These are phyloP conservation scores for Trypanosoma cruzi DNA, from an alignment of 208 protist species.

Conservation along the genomic window DNA sequence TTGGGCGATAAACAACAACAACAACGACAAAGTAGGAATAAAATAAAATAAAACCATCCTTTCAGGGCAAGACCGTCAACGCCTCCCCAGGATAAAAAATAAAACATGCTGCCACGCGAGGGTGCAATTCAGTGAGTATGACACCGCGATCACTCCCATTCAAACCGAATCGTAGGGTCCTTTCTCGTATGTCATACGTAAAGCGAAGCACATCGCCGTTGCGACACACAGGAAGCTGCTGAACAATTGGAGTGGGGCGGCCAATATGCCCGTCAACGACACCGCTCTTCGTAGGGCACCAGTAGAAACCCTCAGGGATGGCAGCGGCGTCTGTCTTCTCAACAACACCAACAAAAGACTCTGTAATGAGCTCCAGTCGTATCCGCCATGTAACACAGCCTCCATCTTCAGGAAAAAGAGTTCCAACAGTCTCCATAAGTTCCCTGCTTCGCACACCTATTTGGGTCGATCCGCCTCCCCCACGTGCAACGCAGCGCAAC, in stretches of 20 bases:
- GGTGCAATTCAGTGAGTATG: slow-evolving; percentile 53
- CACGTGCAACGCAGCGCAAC: slow-evolving; percentile 56
- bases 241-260: slow-evolving; percentile 31
- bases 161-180: slow-evolving; percentile 45
- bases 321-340: slow-evolving; percentile 45
- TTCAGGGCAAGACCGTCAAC: slow-evolving; percentile 55
- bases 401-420: slow-evolving; percentile 49
- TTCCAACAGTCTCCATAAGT: slow-evolving; percentile 43
- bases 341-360: slow-evolving; percentile 81
- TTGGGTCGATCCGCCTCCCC: slow-evolving; percentile 35
- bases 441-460: slow-evolving; percentile 86
- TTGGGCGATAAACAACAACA: slow-evolving; percentile 16
- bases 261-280: slow-evolving; percentile 67
- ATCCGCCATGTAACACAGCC: slow-evolving; percentile 71
- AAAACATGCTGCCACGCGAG: slow-evolving; percentile 70
- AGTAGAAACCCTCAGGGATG: slow-evolving; percentile 82
- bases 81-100: slow-evolving; percentile 83
- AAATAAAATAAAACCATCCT: slow-evolving; percentile 8
- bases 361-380: slow-evolving; percentile 59
- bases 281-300: slow-evolving; percentile 60
- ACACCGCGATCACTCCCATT: slow-evolving; percentile 62
- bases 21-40: neutral
- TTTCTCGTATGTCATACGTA: slow-evolving; percentile 45
- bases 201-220: slow-evolving; percentile 66
- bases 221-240: slow-evolving; percentile 57